These are phyloP conservation scores for Skeletonema potamos DNA, from an alignment of 108 stramenopile genomes.

Conservation along the genomic window DNA sequence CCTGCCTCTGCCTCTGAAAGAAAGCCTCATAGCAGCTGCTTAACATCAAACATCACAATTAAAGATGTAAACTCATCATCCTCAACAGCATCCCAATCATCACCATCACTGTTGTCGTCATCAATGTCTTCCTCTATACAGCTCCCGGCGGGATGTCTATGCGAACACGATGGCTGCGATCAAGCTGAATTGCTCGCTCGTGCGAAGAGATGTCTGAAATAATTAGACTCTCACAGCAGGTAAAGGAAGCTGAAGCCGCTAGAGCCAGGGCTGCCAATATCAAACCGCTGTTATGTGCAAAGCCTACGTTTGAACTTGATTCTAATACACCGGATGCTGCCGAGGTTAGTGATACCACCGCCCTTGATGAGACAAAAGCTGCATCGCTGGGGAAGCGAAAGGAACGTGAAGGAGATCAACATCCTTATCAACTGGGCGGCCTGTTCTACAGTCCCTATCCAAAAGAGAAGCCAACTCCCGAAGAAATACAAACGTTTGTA, in stretches of 20 bases:
- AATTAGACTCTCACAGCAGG: background rate
- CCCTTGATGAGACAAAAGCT: background rate
- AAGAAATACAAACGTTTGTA: background rate
- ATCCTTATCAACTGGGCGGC: background rate
- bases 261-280: background rate
- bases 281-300: background rate
- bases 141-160: background rate
- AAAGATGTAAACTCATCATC: background rate
- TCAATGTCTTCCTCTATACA: background rate
- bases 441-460: background rate
- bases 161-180: background rate
- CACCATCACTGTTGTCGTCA: too few relatives aligned
- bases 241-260: background rate
- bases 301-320: background rate
- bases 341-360: background rate
- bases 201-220: background rate
- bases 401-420: background rate
- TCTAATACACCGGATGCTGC: background rate
- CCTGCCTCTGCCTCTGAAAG: background rate
- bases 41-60: background rate
- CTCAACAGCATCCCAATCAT: background rate
- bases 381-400: background rate
- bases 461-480: background rate
- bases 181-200: background rate
- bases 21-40: background rate